phyloP scores from a whole-genome alignment of 2,329 filamentous ascomycete genomes.

The Aspergillus hortae region DNA sequence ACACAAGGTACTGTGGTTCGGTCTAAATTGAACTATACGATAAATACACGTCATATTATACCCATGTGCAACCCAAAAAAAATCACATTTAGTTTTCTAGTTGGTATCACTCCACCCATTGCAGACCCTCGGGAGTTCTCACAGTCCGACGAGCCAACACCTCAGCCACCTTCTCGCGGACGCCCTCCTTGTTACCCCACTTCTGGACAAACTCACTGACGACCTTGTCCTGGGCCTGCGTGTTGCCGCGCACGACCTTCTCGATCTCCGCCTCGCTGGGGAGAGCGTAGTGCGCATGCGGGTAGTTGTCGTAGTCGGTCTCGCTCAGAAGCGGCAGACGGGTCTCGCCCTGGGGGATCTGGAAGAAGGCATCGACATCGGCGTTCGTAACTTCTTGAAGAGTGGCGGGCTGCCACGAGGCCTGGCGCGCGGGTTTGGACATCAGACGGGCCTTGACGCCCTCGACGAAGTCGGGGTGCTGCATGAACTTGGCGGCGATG shows the following conservation, averaged over 20 bases:
- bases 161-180: slow-evolving; percentile 65
- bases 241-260: slow-evolving; percentile 38
- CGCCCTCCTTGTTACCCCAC: slow-evolving; percentile 64
- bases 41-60: slow-evolving; percentile 5
- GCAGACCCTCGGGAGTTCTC: slow-evolving; percentile 40
- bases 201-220: slow-evolving; percentile 59
- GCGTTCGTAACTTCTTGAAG: slow-evolving; percentile 62
- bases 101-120: slow-evolving; percentile 19
- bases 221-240: slow-evolving; percentile 55
- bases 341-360: slow-evolving; percentile 41
- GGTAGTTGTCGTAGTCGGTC: slow-evolving; percentile 67
- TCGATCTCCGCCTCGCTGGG: slow-evolving; percentile 63
- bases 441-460: slow-evolving; percentile 82
- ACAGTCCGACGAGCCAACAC: slow-evolving; percentile 62
- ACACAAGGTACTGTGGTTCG: no score
- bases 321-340: slow-evolving; percentile 60
- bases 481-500: slow-evolving; percentile 86
- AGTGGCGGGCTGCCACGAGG: slow-evolving; percentile 72
- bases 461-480: slow-evolving; percentile 83
- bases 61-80: slow-evolving; percentile 4
- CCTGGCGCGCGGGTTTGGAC: slow-evolving; percentile 61
- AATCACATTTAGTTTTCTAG: slow-evolving; percentile 3
- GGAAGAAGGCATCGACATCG: slow-evolving; percentile 68
- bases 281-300: slow-evolving; percentile 64
- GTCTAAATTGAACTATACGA: neutral